phyloP scores from a whole-genome alignment of 306 rosid genomes.

The Prosopis cineraria region DNA sequence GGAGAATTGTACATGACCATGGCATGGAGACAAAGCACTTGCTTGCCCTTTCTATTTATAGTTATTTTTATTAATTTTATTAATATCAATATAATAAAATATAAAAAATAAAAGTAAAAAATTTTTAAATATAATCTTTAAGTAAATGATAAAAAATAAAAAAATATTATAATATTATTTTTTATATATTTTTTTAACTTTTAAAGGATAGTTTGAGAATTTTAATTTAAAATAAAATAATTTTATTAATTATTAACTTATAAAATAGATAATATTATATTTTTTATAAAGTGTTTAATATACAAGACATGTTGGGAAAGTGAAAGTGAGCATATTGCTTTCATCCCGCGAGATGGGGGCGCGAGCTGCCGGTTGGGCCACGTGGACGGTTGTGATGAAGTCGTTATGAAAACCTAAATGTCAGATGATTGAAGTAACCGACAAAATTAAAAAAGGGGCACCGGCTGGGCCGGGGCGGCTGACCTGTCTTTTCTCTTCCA shows the following conservation, averaged over 20 bases:
- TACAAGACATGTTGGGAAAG: neutral
- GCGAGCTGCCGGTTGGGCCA: neutral
- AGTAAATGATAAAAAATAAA: too few species aligned
- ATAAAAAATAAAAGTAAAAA: too few species aligned
- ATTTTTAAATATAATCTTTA: too few species aligned
- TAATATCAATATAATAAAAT: too few species aligned
- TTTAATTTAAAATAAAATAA: too few species aligned
- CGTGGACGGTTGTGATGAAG: conserved; percentile 14
- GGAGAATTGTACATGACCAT: neutral
- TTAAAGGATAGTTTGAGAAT: too few species aligned
- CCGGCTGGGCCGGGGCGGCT: neutral
- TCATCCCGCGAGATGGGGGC: neutral
- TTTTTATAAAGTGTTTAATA: too few species aligned
- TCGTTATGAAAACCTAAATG: neutral
- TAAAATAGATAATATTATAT: too few species aligned
- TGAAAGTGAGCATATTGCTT: neutral
- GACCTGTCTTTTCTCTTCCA: conserved; percentile 1
- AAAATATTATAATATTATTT: too few species aligned
- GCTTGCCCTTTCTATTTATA: neutral
- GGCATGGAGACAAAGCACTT: neutral
- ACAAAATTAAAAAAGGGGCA: conserved; percentile 1
- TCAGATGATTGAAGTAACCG: neutral
- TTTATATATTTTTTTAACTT: too few species aligned
- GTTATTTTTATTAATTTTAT: too few species aligned
- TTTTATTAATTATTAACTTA: too few species aligned